Conservation (phyloP, 2,329 filamentous ascomycete genomes). For the Lojkania enalia region DNA sequence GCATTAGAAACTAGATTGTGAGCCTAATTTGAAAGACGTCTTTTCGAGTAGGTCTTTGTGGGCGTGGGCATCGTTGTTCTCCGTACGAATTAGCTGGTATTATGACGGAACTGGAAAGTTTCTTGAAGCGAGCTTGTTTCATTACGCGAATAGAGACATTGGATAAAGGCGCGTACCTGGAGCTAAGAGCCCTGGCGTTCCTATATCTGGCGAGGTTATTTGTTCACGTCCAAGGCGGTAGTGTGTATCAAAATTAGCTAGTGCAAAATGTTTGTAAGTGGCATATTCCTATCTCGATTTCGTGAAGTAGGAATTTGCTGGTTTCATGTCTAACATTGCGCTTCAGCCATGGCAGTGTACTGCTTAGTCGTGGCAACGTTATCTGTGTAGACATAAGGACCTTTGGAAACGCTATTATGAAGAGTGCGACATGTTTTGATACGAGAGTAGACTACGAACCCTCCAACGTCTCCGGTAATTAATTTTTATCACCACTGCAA, state of each 20-base stretch:
- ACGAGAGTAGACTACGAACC: too few relatives aligned
- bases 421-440: too few relatives aligned
- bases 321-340: slow-evolving; percentile 2
- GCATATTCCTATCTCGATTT: background rate
- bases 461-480: too few relatives aligned
- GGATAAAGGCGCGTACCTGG: background rate
- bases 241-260: slow-evolving; percentile 3
- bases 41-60: background rate
- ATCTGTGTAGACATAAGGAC: background rate
- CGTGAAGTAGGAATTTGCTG: background rate
- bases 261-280: background rate
- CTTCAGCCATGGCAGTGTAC: background rate
- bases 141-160: too few relatives aligned
- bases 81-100: background rate
- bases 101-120: background rate
- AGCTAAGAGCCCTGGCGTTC: background rate
- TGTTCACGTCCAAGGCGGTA: background rate
- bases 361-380: background rate
- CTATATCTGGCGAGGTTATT: background rate
- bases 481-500: too few relatives aligned
- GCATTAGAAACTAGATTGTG: slow-evolving; percentile 4
- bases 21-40: slow-evolving; percentile 3
- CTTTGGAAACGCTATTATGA: background rate
- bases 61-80: slow-evolving; percentile 2
- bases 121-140: too few relatives aligned